Evolutionary conservation across 1,139 yeast genomes (phyloP).

Genomic region (Pichia sp.): DNA sequence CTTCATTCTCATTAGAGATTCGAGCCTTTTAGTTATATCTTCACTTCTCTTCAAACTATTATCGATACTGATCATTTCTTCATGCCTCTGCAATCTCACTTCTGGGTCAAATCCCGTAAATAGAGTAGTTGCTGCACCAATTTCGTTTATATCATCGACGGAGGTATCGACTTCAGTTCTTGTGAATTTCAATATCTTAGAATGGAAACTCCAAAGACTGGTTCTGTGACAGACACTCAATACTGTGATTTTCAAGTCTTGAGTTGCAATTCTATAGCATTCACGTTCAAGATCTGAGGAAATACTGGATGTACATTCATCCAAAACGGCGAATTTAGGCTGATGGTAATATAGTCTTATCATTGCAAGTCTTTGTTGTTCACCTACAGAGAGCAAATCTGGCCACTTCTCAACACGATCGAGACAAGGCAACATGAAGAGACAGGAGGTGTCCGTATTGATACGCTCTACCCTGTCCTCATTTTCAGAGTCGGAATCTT

Average conservation of each 20-base stretch:
- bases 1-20: slow-evolving; percentile 18
- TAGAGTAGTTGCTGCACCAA: slow-evolving; percentile 16
- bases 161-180: slow-evolving; percentile 5
- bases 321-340: slow-evolving; percentile 90
- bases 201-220: slow-evolving; percentile 90
- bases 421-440: slow-evolving; percentile 30
- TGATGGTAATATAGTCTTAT: slow-evolving; percentile 85
- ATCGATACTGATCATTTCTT: slow-evolving; percentile 26
- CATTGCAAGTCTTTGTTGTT: slow-evolving; percentile 91
- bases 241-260: slow-evolving; percentile 70
- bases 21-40: slow-evolving; percentile 21
- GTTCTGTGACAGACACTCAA: slow-evolving; percentile 91
- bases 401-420: slow-evolving; percentile 76
- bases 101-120: slow-evolving; percentile 27
- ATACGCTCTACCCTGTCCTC: no score
- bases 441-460: slow-evolving; percentile 5
- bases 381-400: slow-evolving; percentile 83
- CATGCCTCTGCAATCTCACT: slow-evolving; percentile 24
- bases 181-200: slow-evolving; percentile 63
- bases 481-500: slow-evolving; percentile 10
- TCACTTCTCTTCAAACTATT: slow-evolving; percentile 21
- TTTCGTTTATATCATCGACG: slow-evolving; percentile 3
- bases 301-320: slow-evolving; percentile 93
- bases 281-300: slow-evolving; percentile 86
- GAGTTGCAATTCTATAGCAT: slow-evolving; percentile 77